These are phyloP conservation scores for Gossypium davidsonii DNA, from an alignment of 441 rosid genomes.

Conservation along the genomic window DNA sequence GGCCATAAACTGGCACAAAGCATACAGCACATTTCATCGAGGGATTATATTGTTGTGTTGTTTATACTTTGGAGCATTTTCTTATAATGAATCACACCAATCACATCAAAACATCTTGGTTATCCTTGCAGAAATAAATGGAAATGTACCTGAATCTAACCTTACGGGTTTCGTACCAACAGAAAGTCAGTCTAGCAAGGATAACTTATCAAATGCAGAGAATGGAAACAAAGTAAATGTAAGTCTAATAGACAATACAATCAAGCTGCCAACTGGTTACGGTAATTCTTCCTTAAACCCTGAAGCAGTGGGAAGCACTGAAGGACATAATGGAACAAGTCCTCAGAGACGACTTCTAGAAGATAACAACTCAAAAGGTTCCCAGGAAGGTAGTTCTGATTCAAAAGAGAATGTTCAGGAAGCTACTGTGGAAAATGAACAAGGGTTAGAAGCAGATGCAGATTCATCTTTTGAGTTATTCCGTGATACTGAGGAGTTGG, in stretches of 20 bases:
- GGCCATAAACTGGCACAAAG: background rate
- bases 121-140: constrained; percentile 43
- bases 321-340: constrained; percentile 37
- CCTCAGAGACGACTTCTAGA: constrained; percentile 73
- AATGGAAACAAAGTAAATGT: constrained; percentile 27
- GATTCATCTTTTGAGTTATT: constrained; percentile 86
- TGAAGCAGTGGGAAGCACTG: constrained; percentile 14
- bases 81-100: constrained; percentile 14
- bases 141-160: constrained; percentile 41
- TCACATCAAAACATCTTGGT: constrained; percentile 21
- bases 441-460: constrained; percentile 83
- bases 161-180: constrained; percentile 27
- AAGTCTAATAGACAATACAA: constrained; percentile 25
- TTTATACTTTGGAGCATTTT: constrained; percentile 11
- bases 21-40: background rate
- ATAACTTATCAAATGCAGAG: constrained; percentile 37
- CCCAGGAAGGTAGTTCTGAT: constrained; percentile 42
- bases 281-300: constrained; percentile 34
- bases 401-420: constrained; percentile 41
- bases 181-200: constrained; percentile 22
- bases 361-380: constrained; percentile 47
- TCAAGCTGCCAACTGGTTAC: constrained; percentile 34
- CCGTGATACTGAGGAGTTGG: constrained; percentile 86
- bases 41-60: background rate
- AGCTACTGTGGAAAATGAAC: constrained; percentile 84